Evolutionary conservation across 352 stramenopile species (phyloP), one percentile per base, ranked within the genome.

Genomic region (Thraustotheca clavata): DNA sequence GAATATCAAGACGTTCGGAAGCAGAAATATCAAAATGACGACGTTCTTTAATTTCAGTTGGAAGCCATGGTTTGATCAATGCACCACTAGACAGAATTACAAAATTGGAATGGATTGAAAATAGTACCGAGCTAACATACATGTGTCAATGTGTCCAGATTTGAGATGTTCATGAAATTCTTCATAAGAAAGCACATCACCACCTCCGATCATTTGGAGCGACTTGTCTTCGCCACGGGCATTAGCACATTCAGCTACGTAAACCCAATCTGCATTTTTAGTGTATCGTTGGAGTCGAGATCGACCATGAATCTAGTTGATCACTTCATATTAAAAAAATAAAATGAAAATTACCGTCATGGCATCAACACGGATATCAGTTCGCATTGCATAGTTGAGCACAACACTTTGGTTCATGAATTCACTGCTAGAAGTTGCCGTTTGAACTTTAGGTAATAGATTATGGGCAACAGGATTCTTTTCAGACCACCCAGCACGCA

Each of bases 51-150:
- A 99, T 99, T 75, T 99, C 97, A 0, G 81, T 99, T 4, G 93
- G 94, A 35, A 99, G 77, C 97, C 97, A 99, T 27, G 97, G 97
- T 79, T 99, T 99, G 76, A 99, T 99, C 18, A 99, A 84, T 5
- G 96, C 96, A 2, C 43, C 43, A 52, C 43, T 52, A 52, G 38
- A 20, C 38, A 43, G 38, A 16, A 43, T 16, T 20, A 43, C 38
- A 16, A 50, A 6, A 14, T 50, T 14, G 6, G 43, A 14, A 50
- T 50, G 6, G 12, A 29, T 6, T 50, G 43, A 22, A 50, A 6
- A 50, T 6, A 50, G n/a, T 26, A 52, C 43, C 91, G 87, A 1
- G 77, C 88, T 49, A 96, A 67, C 87, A 97, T 97, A 59, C 81
- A 93, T 18, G 87, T 95, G 47, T 90, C 83, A 31, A 96, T 72